Conservation (phyloP, 352 stramenopile genomes). For the Globisporangium radiosum region DNA sequence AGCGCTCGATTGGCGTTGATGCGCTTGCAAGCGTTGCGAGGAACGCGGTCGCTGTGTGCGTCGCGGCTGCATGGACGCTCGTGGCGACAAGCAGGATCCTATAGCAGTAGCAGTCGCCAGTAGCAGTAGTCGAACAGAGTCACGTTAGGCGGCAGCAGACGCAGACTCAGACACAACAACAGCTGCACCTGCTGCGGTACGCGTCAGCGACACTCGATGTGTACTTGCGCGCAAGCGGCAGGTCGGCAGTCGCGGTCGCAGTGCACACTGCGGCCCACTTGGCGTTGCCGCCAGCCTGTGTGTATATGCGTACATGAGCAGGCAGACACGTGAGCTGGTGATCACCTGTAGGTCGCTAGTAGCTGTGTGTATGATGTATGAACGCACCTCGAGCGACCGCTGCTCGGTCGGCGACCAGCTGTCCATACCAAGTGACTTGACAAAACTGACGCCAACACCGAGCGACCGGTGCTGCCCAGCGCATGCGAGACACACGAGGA, state of each 20-base stretch:
- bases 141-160: no score
- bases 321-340: not conserved
- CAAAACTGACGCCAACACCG: constrained; percentile 75
- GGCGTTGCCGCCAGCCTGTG: constrained; percentile 53
- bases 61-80: constrained; percentile 7
- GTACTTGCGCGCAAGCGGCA: constrained; percentile 59
- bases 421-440: constrained; percentile 83
- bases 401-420: constrained; percentile 50
- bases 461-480: constrained; percentile 73
- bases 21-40: constrained; percentile 21
- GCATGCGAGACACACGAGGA: constrained; percentile 72
- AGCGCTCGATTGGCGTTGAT: constrained; percentile 6
- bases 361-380: not conserved
- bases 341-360: no score
- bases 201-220: constrained; percentile 45
- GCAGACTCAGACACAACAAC: not conserved
- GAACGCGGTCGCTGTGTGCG: constrained; percentile 51
- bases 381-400: constrained; percentile 36
- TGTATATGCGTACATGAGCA: not conserved
- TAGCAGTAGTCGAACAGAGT: no score
- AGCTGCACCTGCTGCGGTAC: constrained; percentile 40
- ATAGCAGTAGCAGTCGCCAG: not conserved
- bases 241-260: constrained; percentile 33
- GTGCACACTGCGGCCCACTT: constrained; percentile 76
- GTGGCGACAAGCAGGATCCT: constrained; percentile 20